Percentiles rank a stretch among this genome's conserved stretches.
phyloP scores from a whole-genome alignment of 805 yeast species.

The Danielozyma ontarioensis region DNA sequence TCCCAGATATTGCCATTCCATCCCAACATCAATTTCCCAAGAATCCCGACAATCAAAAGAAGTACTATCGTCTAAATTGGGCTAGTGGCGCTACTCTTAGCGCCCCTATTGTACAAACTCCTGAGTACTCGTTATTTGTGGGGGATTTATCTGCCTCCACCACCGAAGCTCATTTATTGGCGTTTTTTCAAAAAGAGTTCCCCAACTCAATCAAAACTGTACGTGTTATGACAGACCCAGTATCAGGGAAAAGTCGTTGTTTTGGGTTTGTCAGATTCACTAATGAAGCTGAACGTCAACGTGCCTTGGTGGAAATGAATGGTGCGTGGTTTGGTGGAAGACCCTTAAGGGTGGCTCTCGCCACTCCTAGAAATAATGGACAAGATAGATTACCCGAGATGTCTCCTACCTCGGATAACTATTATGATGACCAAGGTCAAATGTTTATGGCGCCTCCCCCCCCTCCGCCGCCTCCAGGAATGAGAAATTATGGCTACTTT shows the following conservation, averaged over 20 bases:
- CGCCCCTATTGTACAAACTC: conserved; percentile 67
- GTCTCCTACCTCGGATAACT: neutral
- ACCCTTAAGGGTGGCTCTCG: conserved; percentile 70
- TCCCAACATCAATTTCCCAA: conserved; percentile 35
- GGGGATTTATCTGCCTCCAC: conserved; percentile 77
- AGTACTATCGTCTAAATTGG: conserved; percentile 74
- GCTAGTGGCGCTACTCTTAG: conserved; percentile 75
- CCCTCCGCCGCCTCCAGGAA: conserved; percentile 1
- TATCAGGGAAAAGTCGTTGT: conserved; percentile 70
- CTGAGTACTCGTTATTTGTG: conserved; percentile 75
- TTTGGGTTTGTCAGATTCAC: conserved; percentile 79
- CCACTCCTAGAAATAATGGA: conserved; percentile 59
- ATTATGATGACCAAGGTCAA: neutral
- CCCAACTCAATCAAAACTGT: conserved; percentile 67
- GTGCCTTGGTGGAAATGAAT: conserved; percentile 70
- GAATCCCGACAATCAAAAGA: conserved; percentile 46
- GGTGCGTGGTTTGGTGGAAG: conserved; percentile 79
- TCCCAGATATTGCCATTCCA: conserved; percentile 54
- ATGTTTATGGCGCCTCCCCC: conserved; percentile 2
- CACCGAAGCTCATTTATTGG: conserved; percentile 72
- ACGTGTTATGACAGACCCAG: conserved; percentile 81
- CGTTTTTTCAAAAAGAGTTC: conserved; percentile 64
- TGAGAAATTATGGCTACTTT: neutral
- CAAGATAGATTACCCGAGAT: conserved; percentile 1
- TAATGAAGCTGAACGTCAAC: conserved; percentile 60